These are phyloP conservation scores for Suhomyces wounanorum DNA, from an alignment of 1,139 yeast species.

Conservation along the genomic window DNA sequence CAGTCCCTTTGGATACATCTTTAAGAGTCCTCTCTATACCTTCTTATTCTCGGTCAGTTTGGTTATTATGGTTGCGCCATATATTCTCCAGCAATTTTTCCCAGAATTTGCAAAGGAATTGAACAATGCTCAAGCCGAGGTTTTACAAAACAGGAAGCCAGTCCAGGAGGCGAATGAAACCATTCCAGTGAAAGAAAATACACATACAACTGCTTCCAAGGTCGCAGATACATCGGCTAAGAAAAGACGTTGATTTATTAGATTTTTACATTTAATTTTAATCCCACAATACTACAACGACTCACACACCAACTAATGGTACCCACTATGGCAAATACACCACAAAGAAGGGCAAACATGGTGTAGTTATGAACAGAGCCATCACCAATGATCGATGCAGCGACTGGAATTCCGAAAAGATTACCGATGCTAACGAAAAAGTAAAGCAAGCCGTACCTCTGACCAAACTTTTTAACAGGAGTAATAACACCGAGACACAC, in stretches of 20 bases:
- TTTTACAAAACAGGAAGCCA: constrained; percentile 1
- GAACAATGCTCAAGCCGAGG: constrained; percentile 27
- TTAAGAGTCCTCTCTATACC: constrained; percentile 40
- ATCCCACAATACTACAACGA: constrained; percentile 37
- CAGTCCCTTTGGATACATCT: constrained; percentile 49
- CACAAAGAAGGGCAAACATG: constrained; percentile 40
- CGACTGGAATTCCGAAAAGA: constrained; percentile 47
- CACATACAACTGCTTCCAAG: constrained; percentile 11
- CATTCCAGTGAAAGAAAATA: not conserved
- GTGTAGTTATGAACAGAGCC: constrained; percentile 33
- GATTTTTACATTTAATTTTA: constrained; percentile 33
- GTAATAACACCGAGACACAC: constrained; percentile 44
- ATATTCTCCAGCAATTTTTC: constrained; percentile 29
- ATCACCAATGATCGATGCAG: constrained; percentile 42
- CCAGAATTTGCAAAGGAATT: constrained; percentile 44
- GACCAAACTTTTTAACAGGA: constrained; percentile 42
- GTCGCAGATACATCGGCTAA: constrained; percentile 7
- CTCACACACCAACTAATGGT: constrained; percentile 35
- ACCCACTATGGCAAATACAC: constrained; percentile 32
- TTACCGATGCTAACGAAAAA: constrained; percentile 43
- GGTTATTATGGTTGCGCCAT: constrained; percentile 39
- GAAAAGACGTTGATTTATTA: constrained; percentile 15
- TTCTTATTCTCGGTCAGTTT: constrained; percentile 32
- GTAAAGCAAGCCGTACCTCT: constrained; percentile 42
- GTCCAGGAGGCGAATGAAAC: not conserved